Evolutionary conservation across 768 basidiomycete species (phyloP).

Genomic region (Serendipita sp.): DNA sequence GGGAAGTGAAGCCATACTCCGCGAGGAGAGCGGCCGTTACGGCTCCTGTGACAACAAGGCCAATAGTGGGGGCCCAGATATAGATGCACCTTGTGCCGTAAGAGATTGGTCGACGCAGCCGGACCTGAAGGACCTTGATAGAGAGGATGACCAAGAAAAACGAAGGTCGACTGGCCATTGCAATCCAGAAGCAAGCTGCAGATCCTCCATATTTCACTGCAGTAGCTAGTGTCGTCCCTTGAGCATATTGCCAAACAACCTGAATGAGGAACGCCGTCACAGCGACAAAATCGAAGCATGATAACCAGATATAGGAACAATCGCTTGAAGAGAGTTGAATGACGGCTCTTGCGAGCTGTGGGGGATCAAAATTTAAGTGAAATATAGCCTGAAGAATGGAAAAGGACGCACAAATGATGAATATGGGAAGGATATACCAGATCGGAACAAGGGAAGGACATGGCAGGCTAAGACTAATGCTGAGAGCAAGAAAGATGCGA

Average conservation of each 20-base stretch:
- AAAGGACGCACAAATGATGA: constrained; percentile 44
- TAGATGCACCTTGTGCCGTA: constrained; percentile 60
- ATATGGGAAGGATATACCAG: constrained; percentile 53
- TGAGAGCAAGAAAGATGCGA: constrained; percentile 56
- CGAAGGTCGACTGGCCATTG: constrained; percentile 46
- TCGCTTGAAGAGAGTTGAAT: constrained; percentile 48
- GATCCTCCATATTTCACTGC: constrained; percentile 34
- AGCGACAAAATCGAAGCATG: constrained; percentile 45
- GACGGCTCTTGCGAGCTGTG: constrained; percentile 38
- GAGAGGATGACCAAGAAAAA: constrained; percentile 44
- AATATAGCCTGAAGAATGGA: not conserved
- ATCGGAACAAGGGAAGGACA: constrained; percentile 56
- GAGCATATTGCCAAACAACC: constrained; percentile 33
- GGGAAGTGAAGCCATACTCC: constrained; percentile 31
- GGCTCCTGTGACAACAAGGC: constrained; percentile 41
- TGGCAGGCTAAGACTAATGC: constrained; percentile 63
- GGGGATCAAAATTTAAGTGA: constrained; percentile 10
- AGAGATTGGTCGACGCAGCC: constrained; percentile 49
- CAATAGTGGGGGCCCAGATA: constrained; percentile 47
- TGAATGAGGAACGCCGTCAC: constrained; percentile 54
- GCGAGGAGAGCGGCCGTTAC: constrained; percentile 41
- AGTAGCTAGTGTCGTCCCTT: constrained; percentile 28
- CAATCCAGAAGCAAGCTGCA: constrained; percentile 50
- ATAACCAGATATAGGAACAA: constrained; percentile 59
- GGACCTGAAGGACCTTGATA: constrained; percentile 51